Conservation (phyloP, 1,284 basidiomycete genomes). For the Fomitopsis schrenkii region DNA sequence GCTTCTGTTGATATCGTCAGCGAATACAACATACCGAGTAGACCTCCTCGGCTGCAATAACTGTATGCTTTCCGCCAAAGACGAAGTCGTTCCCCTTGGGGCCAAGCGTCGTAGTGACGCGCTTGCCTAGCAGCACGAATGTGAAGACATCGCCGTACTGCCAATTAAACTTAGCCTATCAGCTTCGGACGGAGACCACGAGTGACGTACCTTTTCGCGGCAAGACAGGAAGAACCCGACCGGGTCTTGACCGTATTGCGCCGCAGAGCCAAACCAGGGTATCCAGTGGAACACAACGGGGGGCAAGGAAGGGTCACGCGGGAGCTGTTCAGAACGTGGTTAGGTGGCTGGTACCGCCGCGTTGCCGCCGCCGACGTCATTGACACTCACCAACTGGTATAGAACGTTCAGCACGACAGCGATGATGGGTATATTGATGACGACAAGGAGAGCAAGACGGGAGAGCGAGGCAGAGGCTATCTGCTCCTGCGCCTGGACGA, state of each 20-base stretch:
- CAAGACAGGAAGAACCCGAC: conserved; percentile 73
- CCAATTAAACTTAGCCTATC: neutral
- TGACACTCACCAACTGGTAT: conserved; percentile 49
- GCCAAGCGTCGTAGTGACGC: conserved; percentile 89
- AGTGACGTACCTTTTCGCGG: conserved; percentile 69
- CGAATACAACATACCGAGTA: conserved; percentile 66
- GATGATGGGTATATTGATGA: conserved; percentile 39
- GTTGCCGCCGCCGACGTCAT: neutral
- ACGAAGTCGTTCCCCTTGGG: conserved; percentile 94
- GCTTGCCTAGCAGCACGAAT: conserved; percentile 85
- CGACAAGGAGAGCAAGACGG: conserved; percentile 26
- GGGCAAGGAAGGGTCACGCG: conserved; percentile 55
- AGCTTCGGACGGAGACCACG: neutral
- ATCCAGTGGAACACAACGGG: conserved; percentile 80
- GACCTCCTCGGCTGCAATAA: conserved; percentile 95
- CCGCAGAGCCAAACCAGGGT: conserved; percentile 74
- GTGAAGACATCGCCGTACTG: conserved; percentile 87
- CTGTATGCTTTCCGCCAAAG: conserved; percentile 88
- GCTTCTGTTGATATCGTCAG: neutral
- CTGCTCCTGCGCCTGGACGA: conserved; percentile 37
- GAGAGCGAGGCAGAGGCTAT: conserved; percentile 23
- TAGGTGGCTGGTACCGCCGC: neutral
- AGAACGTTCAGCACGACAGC: conserved; percentile 57
- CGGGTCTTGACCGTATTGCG: conserved; percentile 78
- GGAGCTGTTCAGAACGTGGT: conserved; percentile 26